These are phyloP conservation scores for Sistotremastrum niveocremeum DNA, from an alignment of 768 basidiomycete genomes.

Conservation along the genomic window DNA sequence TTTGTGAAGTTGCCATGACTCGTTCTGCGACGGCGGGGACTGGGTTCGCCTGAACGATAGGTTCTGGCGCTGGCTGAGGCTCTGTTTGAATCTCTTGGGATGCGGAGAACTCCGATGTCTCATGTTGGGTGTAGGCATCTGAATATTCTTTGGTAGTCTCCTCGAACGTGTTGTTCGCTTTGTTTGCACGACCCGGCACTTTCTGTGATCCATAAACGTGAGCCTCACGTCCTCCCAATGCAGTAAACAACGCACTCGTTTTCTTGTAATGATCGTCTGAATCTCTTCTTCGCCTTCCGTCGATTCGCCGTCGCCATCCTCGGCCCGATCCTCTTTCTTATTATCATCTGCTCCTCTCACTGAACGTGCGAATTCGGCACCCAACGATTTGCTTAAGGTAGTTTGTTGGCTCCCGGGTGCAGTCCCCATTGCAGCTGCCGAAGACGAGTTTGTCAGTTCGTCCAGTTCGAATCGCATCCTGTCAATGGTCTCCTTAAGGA, in stretches of 20 bases:
- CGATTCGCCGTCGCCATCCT: slow-evolving; percentile 29
- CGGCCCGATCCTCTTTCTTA: slow-evolving; percentile 38
- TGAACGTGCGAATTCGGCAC: slow-evolving; percentile 46
- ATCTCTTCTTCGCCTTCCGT: slow-evolving; percentile 65
- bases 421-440: slow-evolving; percentile 19
- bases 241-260: slow-evolving; percentile 16
- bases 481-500: slow-evolving; percentile 93
- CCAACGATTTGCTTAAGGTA: slow-evolving; percentile 60
- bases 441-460: slow-evolving; percentile 53
- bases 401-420: slow-evolving; percentile 35
- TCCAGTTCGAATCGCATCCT: slow-evolving; percentile 90
- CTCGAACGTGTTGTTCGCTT: slow-evolving; percentile 25
- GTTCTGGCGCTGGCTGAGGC: slow-evolving; percentile 29
- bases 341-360: slow-evolving; percentile 22
- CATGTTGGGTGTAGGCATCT: slow-evolving; percentile 61
- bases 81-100: slow-evolving; percentile 47
- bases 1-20: slow-evolving; percentile 22
- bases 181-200: slow-evolving; percentile 47
- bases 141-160: slow-evolving; percentile 65
- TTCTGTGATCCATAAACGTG: slow-evolving; percentile 30
- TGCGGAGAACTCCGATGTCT: slow-evolving; percentile 37
- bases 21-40: slow-evolving; percentile 3
- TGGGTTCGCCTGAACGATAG: slow-evolving; percentile 22
- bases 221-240: neutral
- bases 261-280: slow-evolving; percentile 81